Conservation (phyloP, 2,329 filamentous ascomycete genomes). For the Colletotrichum sp. region DNA sequence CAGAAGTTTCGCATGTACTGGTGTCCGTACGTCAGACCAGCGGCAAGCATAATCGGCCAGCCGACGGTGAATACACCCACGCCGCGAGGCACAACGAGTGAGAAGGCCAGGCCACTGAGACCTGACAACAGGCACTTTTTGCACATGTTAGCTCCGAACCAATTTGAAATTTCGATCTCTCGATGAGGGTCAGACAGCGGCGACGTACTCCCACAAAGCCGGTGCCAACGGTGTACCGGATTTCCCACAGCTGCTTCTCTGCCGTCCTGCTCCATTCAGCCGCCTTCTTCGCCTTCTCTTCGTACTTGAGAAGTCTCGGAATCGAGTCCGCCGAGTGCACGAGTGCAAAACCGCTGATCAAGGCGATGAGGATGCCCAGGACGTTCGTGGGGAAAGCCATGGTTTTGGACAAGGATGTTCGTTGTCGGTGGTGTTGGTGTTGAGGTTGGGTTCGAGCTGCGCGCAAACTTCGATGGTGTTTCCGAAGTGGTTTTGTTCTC, state of each 20-base stretch:
- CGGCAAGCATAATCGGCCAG: constrained; percentile 26
- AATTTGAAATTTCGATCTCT: not conserved
- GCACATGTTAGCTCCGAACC: not conserved
- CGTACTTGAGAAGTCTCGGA: constrained; percentile 31
- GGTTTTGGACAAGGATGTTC: not conserved
- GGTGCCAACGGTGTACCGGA: constrained; percentile 31
- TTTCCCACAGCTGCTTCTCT: constrained; percentile 29
- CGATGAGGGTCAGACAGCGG: not conserved
- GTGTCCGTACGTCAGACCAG: constrained; percentile 16
- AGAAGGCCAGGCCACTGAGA: constrained; percentile 20
- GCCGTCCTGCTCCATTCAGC: constrained; percentile 33
- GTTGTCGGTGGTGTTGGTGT: not conserved
- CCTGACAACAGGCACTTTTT: constrained; percentile 24
- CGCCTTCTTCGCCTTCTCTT: constrained; percentile 30
- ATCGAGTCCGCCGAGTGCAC: constrained; percentile 29
- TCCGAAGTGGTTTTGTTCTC: not conserved
- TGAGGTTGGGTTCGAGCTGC: not conserved
- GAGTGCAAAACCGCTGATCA: constrained; percentile 27
- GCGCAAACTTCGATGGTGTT: not conserved
- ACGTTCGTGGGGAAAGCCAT: constrained; percentile 22
- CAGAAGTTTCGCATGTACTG: constrained; percentile 33
- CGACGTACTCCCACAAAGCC: constrained; percentile 28
- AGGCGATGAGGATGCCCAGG: constrained; percentile 17
- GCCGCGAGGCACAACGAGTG: constrained; percentile 15
- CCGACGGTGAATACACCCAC: constrained; percentile 6